These are phyloP conservation scores for Phascolomyces articulosus DNA, from an alignment of 371 early-diverging fungal species.

Conservation along the genomic window DNA sequence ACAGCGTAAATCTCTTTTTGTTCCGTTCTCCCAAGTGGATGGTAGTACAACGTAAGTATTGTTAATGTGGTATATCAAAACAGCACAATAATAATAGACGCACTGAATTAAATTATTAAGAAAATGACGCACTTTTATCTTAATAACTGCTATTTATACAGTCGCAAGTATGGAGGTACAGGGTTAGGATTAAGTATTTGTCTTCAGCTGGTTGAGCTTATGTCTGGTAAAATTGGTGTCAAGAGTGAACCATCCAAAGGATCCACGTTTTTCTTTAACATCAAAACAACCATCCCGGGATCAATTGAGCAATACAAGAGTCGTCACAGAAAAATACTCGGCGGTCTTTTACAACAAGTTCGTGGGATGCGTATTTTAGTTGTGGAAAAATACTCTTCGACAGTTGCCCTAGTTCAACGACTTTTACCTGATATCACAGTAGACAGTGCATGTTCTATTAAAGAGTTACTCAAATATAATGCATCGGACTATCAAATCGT, in stretches of 20 bases:
- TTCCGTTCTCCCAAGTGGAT: constrained; percentile 62
- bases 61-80: neutral
- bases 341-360: constrained; percentile 20
- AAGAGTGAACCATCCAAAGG: constrained; percentile 56
- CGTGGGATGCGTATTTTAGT: constrained; percentile 34
- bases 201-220: constrained; percentile 53
- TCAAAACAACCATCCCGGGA: constrained; percentile 29
- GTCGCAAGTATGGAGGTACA: constrained; percentile 65
- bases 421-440: constrained; percentile 26
- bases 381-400: constrained; percentile 27
- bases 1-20: constrained; percentile 59
- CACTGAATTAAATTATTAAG: neutral
- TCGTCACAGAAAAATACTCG: constrained; percentile 13
- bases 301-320: constrained; percentile 28
- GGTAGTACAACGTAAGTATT: constrained; percentile 53
- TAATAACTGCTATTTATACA: too few species aligned
- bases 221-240: constrained; percentile 61
- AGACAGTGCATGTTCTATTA: constrained; percentile 25
- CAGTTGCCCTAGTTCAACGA: constrained; percentile 31
- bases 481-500: constrained; percentile 32
- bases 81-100: neutral
- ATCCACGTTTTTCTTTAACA: constrained; percentile 56
- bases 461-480: constrained; percentile 16
- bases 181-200: constrained; percentile 66
- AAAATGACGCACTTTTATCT: too few species aligned